phyloP scores from a whole-genome alignment of 2,329 filamentous ascomycete species.

The Zalaria obscura region DNA sequence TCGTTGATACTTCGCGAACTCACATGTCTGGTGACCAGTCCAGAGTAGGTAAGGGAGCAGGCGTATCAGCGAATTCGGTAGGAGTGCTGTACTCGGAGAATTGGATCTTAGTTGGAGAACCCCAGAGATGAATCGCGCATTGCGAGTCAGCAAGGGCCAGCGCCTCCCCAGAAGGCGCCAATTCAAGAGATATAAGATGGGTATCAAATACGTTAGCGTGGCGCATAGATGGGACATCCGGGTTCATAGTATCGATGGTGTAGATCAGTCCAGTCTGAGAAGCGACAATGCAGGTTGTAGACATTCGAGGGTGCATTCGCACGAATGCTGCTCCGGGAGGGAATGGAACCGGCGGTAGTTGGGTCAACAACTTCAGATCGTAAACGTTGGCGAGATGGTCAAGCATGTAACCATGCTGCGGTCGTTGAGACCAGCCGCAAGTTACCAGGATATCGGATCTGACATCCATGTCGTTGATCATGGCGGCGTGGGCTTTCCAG shows the following conservation, averaged over 20 bases:
- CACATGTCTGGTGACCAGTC: conserved; percentile 45
- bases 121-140: conserved; percentile 73
- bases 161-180: conserved; percentile 78
- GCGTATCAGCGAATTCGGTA: conserved; percentile 60
- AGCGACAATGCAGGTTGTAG: conserved; percentile 85
- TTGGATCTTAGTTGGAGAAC: conserved; percentile 68
- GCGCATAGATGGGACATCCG: conserved; percentile 71
- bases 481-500: conserved; percentile 81
- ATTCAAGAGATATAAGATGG: conserved; percentile 67
- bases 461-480: conserved; percentile 94
- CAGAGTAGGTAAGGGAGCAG: conserved; percentile 36
- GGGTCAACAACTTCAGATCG: conserved; percentile 79
- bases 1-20: conserved; percentile 17
- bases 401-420: conserved; percentile 65
- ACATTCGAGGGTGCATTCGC: conserved; percentile 89
- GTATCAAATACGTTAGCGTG: conserved; percentile 62
- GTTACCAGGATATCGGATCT: conserved; percentile 91
- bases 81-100: conserved; percentile 73
- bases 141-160: conserved; percentile 69
- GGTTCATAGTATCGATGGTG: conserved; percentile 89
- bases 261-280: conserved; percentile 90
- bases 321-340: conserved; percentile 88
- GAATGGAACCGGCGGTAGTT: conserved; percentile 80
- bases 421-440: conserved; percentile 80
- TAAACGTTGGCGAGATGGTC: conserved; percentile 93